Conservation (phyloP, 495 filamentous ascomycete genomes). For the Venustampulla echinocandica region DNA sequence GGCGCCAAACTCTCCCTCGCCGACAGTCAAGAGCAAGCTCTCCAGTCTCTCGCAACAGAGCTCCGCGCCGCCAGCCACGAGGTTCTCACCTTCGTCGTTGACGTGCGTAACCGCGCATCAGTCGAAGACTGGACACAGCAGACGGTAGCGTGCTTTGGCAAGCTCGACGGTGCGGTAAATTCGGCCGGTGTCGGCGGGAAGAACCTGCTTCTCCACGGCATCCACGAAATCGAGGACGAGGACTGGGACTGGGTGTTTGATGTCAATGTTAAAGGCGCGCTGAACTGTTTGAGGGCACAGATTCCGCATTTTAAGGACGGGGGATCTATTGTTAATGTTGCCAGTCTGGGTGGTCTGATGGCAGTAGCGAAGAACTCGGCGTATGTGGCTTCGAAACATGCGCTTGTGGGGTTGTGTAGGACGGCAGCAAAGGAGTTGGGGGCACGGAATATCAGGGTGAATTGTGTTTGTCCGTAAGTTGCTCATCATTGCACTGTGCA, state of each 20-base stretch:
- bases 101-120: conserved; percentile 30
- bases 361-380: conserved; percentile 22
- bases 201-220: conserved; percentile 20
- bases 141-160: conserved; percentile 34
- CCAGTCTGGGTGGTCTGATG: conserved; percentile 1
- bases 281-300: conserved; percentile 48
- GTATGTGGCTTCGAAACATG: conserved; percentile 46
- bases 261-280: conserved; percentile 39
- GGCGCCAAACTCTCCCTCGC: conserved; percentile 45
- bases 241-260: conserved; percentile 34
- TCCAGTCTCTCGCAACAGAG: conserved; percentile 18
- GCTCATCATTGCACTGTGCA: no score
- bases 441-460: conserved; percentile 39
- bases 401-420: conserved; percentile 43
- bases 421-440: conserved; percentile 46
- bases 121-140: conserved; percentile 41
- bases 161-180: conserved; percentile 42
- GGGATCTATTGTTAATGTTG: conserved; percentile 21
- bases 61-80: conserved; percentile 6
- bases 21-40: conserved; percentile 35
- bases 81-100: conserved; percentile 26
- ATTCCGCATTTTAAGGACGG: conserved; percentile 33
- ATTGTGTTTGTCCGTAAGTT: conserved; percentile 38
- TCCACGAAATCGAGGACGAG: conserved; percentile 32
- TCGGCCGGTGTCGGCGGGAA: conserved; percentile 33